Evolutionary conservation across 1,284 basidiomycete species (phyloP), one percentile per base, ranked within the genome.

Genomic region (Melampsora larici-populina): DNA sequence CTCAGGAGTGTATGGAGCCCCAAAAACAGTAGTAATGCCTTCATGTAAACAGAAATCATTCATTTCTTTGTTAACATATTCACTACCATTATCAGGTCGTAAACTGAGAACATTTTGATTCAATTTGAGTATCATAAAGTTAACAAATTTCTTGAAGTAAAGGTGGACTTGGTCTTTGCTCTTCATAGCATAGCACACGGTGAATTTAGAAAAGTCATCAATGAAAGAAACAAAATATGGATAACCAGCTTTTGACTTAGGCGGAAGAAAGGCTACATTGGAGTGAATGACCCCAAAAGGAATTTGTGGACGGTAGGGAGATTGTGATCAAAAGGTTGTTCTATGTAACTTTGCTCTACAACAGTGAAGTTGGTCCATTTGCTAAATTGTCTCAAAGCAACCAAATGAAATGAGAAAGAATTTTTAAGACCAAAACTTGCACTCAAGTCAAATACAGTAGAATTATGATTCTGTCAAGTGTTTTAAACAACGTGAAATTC

Each of bases 131-230:
- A 2, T 4, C 2, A 55, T 15, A 24, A 5, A 55, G 13, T 55
- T 55, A 15, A 55, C 13, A 80, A 82, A 86, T 1, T 78, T 55
- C 65, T 82, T 80, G 78, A 86, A 84, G 8, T 83, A 78, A 21
- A 31, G 11, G 51, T 60, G 60, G 3, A 58, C 24, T 11, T 71
- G 15, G n/a, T 40, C 40, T 29, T 71, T 72, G 11, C 2, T 40
- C 43, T 63, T 64, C 70, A 72, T 72, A 1, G 40, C 55, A 31
- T 62, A 72, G 18, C 58, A 9, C 1, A 21, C 29, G 24, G 48
- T 18, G 43, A 13, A 72, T 63, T 72, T 72, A 5, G 70, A 72
- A 63, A 13, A 72, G 33, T 72, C 58, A 40, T 72, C 58, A 8
- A 72, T 48, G 26, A 72, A 72, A 26, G 70, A 62, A 13, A 72